These are phyloP conservation scores for Salicornia ramosissima DNA, from an alignment of 148 eudicot genomes.

Conservation along the genomic window DNA sequence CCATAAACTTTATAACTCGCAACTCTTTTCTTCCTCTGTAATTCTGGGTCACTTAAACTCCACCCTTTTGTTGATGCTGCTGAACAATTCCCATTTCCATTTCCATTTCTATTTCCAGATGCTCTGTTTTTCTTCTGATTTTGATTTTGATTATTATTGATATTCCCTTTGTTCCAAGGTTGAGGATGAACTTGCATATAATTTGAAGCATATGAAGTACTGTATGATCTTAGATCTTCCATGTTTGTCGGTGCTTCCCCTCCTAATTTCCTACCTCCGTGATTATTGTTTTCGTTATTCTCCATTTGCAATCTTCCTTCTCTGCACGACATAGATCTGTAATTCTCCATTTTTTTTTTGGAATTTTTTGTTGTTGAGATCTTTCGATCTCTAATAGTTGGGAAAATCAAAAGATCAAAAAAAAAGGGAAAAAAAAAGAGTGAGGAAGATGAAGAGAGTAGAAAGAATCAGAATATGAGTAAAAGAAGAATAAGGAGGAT, in stretches of 20 bases:
- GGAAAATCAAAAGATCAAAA: too few species aligned
- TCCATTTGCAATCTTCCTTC: conserved; percentile 41
- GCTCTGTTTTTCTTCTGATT: conserved; percentile 21
- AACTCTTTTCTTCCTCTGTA: conserved; percentile 85
- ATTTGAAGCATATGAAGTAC: conserved; percentile 40
- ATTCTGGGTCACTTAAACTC: conserved; percentile 72
- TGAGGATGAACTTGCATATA: conserved; percentile 33
- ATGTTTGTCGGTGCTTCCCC: conserved; percentile 40
- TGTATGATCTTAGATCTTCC: conserved; percentile 79
- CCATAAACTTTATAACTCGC: conserved; percentile 71
- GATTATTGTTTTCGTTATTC: conserved; percentile 7
- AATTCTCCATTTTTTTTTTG: conserved; percentile 46
- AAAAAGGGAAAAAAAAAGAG: too few species aligned
- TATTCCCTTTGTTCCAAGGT: conserved; percentile 24
- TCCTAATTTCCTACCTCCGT: background rate
- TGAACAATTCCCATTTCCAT: conserved; percentile 8
- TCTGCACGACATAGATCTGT: conserved; percentile 76
- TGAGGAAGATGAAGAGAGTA: too few species aligned
- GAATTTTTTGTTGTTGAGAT: background rate
- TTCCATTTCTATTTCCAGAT: background rate
- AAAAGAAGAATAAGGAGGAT: too few species aligned
- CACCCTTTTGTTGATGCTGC: conserved; percentile 36
- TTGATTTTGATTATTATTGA: background rate
- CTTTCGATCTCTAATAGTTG: too few species aligned
- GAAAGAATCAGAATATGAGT: too few species aligned